Evolutionary conservation across 2,329 filamentous ascomycete species (phyloP).

Genomic region (Colletotrichum godetiae): DNA sequence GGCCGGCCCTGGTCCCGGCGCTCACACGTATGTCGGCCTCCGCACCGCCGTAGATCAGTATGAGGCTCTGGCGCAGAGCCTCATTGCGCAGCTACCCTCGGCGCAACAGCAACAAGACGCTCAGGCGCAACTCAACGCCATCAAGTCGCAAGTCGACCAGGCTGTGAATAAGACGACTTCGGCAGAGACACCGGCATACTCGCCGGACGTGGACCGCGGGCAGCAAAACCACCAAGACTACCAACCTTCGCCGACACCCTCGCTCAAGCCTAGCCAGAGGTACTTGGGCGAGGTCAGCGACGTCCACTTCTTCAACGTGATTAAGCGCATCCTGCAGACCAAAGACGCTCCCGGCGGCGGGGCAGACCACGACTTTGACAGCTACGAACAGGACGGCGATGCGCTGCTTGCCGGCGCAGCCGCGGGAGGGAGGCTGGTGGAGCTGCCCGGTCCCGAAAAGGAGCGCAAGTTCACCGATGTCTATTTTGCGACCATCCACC

Average conservation of each 20-base stretch:
- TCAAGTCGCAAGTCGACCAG: background rate
- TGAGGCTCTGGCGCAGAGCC: background rate
- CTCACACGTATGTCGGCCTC: background rate
- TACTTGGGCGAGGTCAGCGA: slow-evolving; percentile 52
- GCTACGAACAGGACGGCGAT: slow-evolving; percentile 39
- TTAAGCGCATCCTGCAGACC: slow-evolving; percentile 41
- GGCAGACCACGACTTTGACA: slow-evolving; percentile 38
- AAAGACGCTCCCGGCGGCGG: background rate
- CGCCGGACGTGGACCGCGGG: background rate
- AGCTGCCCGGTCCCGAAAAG: slow-evolving; percentile 14
- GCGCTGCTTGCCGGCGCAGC: slow-evolving; percentile 26
- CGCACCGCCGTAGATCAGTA: background rate
- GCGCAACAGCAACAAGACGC: background rate
- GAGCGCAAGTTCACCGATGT: slow-evolving; percentile 13
- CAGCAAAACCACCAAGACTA: background rate
- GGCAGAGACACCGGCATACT: background rate
- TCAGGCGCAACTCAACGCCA: background rate
- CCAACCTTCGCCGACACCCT: background rate
- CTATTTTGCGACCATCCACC: background rate
- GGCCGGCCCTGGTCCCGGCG: too few species aligned
- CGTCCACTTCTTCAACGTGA: slow-evolving; percentile 48
- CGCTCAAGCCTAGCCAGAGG: slow-evolving; percentile 35
- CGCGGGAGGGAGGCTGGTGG: background rate
- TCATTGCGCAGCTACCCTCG: background rate
- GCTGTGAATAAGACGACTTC: background rate